Evolutionary conservation across 305 asterid genomes (phyloP), one percentile per base, ranked within the genome.

Genomic region (Andrographis paniculata): DNA sequence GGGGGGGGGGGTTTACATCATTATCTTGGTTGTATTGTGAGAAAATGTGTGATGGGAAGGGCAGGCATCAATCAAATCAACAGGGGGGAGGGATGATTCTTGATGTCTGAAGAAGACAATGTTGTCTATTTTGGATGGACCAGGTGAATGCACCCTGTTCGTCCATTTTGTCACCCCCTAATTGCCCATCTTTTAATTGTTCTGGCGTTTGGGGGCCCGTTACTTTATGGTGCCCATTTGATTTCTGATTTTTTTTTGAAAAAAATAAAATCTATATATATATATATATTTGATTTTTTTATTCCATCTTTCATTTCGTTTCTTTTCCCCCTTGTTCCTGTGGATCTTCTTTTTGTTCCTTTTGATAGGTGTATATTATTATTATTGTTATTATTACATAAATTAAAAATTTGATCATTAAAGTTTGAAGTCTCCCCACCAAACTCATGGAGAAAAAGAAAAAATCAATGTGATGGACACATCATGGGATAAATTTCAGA

Each of bases 211-310:
- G 63, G 38, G 62, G 62, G 24, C 27, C 28, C 17, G 5, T 27
- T 20, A 28, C 2, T 30, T 49, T 49, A 24, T 41, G 45, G 56
- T 49, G 49, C 62, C 62, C 62, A 47, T 47, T 9, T 41, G 21
- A 28, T 47, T 21, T 39, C 12, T 30, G 6, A 24, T 4, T 24
- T 24, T 24, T 24, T 24, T 24, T 24, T n/a, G n/a, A 24, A 24
- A 3, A 24, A 3, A 3, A 3, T 24, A 24, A 24, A 24, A 24
- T 24, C n/a, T n/a, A n/a, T n/a, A n/a, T n/a, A n/a, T n/a, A n/a
- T n/a, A n/a, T n/a, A n/a, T n/a, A n/a, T n/a, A n/a, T n/a, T n/a
- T n/a, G n/a, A n/a, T n/a, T n/a, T n/a, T n/a, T n/a, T 10, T 27
- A 27, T 10, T 10, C 33, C 33, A 27, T 27, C 10, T 27, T 6